These are phyloP conservation scores for Leishmania gerbilli DNA, from an alignment of 208 protist species.

Conservation along the genomic window DNA sequence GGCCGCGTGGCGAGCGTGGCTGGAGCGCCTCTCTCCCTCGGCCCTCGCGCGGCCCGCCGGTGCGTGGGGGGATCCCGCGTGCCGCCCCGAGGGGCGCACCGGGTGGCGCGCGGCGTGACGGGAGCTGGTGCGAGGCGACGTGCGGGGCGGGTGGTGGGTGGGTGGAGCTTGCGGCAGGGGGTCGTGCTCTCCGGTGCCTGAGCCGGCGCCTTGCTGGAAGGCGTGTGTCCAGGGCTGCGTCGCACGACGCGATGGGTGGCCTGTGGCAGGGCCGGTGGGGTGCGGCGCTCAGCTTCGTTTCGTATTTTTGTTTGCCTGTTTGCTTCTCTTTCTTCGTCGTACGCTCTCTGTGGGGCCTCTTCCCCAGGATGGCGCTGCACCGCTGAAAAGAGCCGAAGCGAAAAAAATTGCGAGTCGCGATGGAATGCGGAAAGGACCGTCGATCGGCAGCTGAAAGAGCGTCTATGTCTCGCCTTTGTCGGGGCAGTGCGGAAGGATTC, in stretches of 20 bases:
- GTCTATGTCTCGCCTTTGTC: fast-evolving
- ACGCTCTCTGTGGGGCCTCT: no score
- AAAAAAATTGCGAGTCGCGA: no score
- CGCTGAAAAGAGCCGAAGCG: not conserved
- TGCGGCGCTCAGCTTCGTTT: not conserved
- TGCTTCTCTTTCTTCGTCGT: no score
- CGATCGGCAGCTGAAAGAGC: not conserved
- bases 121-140: not conserved
- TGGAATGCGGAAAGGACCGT: not conserved
- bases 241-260: no score
- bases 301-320: not conserved
- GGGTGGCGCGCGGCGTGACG: no score
- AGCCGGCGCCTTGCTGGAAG: not conserved
- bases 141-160: no score
- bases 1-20: not conserved
- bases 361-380: not conserved
- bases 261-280: no score
- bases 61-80: no score
- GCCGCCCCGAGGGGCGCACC: no score
- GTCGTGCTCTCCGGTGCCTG: not conserved
- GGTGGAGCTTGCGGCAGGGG: not conserved
- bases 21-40: not conserved
- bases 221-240: not conserved
- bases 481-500: not conserved
- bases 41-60: no score